These are phyloP conservation scores for Candida namnaoensis DNA, from an alignment of 805 yeast genomes.

Conservation along the genomic window DNA sequence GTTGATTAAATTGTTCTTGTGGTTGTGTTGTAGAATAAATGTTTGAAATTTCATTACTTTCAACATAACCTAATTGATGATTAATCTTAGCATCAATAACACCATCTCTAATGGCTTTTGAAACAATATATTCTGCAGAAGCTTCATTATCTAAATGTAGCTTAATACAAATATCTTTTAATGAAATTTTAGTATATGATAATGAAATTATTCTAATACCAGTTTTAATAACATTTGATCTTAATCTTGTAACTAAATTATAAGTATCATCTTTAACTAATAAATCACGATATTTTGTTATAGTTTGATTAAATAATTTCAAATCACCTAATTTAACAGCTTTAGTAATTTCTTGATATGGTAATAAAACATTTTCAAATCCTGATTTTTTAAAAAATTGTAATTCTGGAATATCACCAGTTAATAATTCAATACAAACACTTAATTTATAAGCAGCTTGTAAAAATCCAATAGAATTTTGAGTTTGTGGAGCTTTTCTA, in stretches of 20 bases:
- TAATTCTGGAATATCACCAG: slow-evolving; percentile 95
- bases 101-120: slow-evolving; percentile 95
- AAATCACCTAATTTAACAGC: slow-evolving; percentile 93
- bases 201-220: slow-evolving; percentile 91
- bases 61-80: slow-evolving; percentile 87
- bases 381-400: slow-evolving; percentile 63
- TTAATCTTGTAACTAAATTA: slow-evolving; percentile 77
- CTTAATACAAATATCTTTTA: slow-evolving; percentile 89
- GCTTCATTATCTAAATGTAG: slow-evolving; percentile 90
- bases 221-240: slow-evolving; percentile 96
- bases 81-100: slow-evolving; percentile 93
- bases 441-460: slow-evolving; percentile 85
- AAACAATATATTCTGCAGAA: slow-evolving; percentile 92
- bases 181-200: slow-evolving; percentile 83
- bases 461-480: slow-evolving; percentile 75
- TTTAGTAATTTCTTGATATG: slow-evolving; percentile 80
- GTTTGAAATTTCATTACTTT: slow-evolving; percentile 78
- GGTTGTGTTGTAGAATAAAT: slow-evolving; percentile 85
- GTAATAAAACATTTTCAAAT: slow-evolving; percentile 54
- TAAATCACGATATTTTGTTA: slow-evolving; percentile 49
- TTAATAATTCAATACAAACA: slow-evolving; percentile 81
- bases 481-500: slow-evolving; percentile 91
- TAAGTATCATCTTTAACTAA: slow-evolving; percentile 74
- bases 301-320: slow-evolving; percentile 64
- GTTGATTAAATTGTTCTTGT: slow-evolving; percentile 79